Conservation (phyloP, 768 basidiomycete genomes). For the Clathrus columnatus region DNA sequence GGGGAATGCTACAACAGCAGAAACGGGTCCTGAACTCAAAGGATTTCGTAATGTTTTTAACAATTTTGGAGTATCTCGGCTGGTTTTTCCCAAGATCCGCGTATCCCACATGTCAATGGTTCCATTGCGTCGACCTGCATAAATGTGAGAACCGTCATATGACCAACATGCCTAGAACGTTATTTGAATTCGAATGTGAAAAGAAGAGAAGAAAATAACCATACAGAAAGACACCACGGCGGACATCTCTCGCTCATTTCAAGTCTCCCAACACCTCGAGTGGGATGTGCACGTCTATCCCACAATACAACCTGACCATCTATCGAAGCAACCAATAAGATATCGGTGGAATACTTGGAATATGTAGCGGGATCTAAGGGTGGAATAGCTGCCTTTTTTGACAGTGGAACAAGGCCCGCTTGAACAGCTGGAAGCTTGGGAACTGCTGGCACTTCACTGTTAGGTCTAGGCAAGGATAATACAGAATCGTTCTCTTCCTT, state of each 20-base stretch:
- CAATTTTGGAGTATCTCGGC: conserved; percentile 60
- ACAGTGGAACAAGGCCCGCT: conserved; percentile 2
- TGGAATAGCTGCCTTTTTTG: conserved; percentile 60
- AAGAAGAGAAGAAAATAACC: conserved; percentile 18
- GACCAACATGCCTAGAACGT: conserved; percentile 89
- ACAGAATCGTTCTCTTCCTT: conserved; percentile 7
- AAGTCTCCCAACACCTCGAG: conserved; percentile 70
- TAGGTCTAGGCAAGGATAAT: not conserved
- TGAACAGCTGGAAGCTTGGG: conserved; percentile 8
- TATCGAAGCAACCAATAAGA: conserved; percentile 81
- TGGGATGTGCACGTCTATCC: conserved; percentile 65
- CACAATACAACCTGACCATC: conserved; percentile 91
- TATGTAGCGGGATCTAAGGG: conserved; percentile 56
- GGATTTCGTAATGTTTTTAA: conserved; percentile 83
- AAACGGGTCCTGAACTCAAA: conserved; percentile 81
- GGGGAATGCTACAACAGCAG: conserved; percentile 85
- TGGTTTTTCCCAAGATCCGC: conserved; percentile 62
- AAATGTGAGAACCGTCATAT: conserved; percentile 75
- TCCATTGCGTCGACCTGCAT: conserved; percentile 85
- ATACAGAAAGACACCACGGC: conserved; percentile 92
- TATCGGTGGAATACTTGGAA: conserved; percentile 63
- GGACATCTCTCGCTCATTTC: conserved; percentile 90
- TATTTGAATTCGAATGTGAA: not conserved
- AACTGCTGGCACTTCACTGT: not conserved
- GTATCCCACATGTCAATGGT: conserved; percentile 93